A percentile compares a stretch with the other conserved stretches of the same genome.
phyloP scores from a whole-genome alignment of 192 early-diverging fungal species.

The Chytriomyces sp. region DNA sequence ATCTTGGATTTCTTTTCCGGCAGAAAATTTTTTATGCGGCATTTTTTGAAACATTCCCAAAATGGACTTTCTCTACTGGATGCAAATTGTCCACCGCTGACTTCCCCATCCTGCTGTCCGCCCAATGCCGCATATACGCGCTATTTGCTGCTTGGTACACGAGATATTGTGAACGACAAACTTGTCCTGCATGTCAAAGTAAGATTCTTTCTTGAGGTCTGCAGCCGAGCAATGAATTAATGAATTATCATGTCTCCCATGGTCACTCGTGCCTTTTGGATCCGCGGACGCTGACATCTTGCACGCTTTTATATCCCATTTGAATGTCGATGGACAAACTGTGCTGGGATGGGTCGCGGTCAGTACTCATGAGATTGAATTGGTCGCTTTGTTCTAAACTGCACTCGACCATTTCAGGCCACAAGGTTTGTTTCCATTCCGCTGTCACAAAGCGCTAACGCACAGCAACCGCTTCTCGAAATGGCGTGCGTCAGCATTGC shows the following conservation, averaged over 20 bases:
- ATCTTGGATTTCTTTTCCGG: too few relatives aligned
- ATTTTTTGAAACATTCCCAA: too few relatives aligned
- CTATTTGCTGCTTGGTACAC: slow-evolving; percentile 17
- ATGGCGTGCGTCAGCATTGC: slow-evolving; percentile 18
- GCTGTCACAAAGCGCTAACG: slow-evolving; percentile 1
- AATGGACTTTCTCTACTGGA: too few relatives aligned
- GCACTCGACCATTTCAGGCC: neutral
- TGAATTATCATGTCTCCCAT: neutral
- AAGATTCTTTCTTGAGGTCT: too few relatives aligned
- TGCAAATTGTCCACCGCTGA: neutral
- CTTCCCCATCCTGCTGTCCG: slow-evolving; percentile 10
- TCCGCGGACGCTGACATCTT: slow-evolving; percentile 6
- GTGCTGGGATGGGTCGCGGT: slow-evolving; percentile 22
- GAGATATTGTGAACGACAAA: slow-evolving; percentile 18
- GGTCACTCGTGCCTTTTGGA: slow-evolving; percentile 11
- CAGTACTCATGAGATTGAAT: neutral
- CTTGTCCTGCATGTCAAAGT: slow-evolving; percentile 23
- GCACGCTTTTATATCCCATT: slow-evolving; percentile 17
- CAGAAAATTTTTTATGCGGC: too few relatives aligned
- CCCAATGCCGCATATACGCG: slow-evolving; percentile 10
- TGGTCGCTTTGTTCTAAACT: neutral
- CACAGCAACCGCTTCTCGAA: slow-evolving; percentile 17
- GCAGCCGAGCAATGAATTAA: neutral
- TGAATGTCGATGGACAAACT: slow-evolving; percentile 9
- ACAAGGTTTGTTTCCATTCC: slow-evolving; percentile 20